Evolutionary conservation across 805 yeast species (phyloP).

Genomic region (Candida nanaspora): DNA sequence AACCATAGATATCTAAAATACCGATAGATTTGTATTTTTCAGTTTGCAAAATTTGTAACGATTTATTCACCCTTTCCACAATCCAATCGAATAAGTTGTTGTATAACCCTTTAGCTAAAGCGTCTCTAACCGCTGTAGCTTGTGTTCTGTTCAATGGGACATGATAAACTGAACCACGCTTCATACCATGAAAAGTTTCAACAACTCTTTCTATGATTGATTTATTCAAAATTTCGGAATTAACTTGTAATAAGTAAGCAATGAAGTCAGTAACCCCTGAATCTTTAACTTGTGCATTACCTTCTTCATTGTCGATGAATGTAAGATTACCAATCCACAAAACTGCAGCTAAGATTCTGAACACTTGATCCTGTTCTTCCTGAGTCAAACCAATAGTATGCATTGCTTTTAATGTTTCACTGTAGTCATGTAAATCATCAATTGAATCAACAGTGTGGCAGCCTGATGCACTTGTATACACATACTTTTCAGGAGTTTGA

Average conservation of each 20-base stretch:
- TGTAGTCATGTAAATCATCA: slow-evolving; percentile 73
- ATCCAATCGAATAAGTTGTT: slow-evolving; percentile 95
- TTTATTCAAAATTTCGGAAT: slow-evolving; percentile 54
- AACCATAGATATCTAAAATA: slow-evolving; percentile 91
- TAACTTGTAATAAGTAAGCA: slow-evolving; percentile 83
- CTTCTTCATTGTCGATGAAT: slow-evolving; percentile 79
- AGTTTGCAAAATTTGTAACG: slow-evolving; percentile 49
- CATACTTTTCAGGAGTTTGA: slow-evolving; percentile 88
- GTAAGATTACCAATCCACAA: slow-evolving; percentile 93
- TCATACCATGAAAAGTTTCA: slow-evolving; percentile 86
- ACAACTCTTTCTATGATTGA: slow-evolving; percentile 74
- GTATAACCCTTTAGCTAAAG: slow-evolving; percentile 90
- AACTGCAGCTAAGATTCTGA: slow-evolving; percentile 74
- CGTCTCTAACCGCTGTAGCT: slow-evolving; percentile 93
- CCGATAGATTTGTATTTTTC: slow-evolving; percentile 65
- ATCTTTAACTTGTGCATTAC: slow-evolving; percentile 78
- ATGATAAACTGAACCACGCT: slow-evolving; percentile 89
- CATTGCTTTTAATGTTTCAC: slow-evolving; percentile 85
- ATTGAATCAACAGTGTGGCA: slow-evolving; percentile 84
- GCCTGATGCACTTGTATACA: slow-evolving; percentile 80
- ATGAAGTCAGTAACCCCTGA: slow-evolving; percentile 89
- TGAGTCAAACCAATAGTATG: slow-evolving; percentile 73
- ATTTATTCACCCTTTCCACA: slow-evolving; percentile 80
- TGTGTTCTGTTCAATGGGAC: slow-evolving; percentile 88
- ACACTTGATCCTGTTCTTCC: slow-evolving; percentile 84